Base-by-base conservation (phyloP, 1,284 basidiomycete species). In the Puccinia hordei region DNA sequence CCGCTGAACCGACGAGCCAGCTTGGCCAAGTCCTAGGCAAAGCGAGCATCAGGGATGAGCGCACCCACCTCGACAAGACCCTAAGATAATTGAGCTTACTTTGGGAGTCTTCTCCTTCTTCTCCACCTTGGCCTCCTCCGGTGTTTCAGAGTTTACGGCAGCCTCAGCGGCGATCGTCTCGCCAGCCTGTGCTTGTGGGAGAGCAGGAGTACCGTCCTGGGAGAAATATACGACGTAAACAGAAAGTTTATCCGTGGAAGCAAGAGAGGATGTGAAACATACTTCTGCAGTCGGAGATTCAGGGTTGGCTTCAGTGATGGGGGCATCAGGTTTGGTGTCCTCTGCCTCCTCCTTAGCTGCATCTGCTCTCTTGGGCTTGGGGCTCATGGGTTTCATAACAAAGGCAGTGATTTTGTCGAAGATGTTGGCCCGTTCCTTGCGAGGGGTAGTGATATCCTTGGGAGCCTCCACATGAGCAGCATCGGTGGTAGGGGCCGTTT, bases 351-450 rank as follows among this genome's bases (percentile, higher is more conserved):
- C 53, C 33, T 78, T 78, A 12, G 46, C 30, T 13, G 57, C 55
- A 13, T 80, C 78, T 0, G 69, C 27, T 55, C 73, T 80, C 59
- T 80, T 80, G 49, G 13, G 15, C n/a, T 61, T 72, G 6, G 78
- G 78, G 49, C 78, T 80, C 59, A 66, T 80, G 69, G 78, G 78
- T 46, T 80, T 80, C 57, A 80, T 30, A 35, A 80, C 78, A 41
- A 80, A 80, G 10, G 78, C 78, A 24, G 55, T 63, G 33, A 80
- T 53, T 30, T 80, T 80, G 8, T 80, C 78, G 15, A 80, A 73
- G 51, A 80, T 35, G 44, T 80, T 80, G 12, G 69, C 78, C 4
- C 78, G 78, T 55, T 80, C 78, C 35, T 73, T 80, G 38, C 71
- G 53, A 15, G 78, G 78, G 8, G 69, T 73, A 10, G 78, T 53